Conservation (phyloP, 164 flowering plant genomes). For the Nymphaea colorata region DNA sequence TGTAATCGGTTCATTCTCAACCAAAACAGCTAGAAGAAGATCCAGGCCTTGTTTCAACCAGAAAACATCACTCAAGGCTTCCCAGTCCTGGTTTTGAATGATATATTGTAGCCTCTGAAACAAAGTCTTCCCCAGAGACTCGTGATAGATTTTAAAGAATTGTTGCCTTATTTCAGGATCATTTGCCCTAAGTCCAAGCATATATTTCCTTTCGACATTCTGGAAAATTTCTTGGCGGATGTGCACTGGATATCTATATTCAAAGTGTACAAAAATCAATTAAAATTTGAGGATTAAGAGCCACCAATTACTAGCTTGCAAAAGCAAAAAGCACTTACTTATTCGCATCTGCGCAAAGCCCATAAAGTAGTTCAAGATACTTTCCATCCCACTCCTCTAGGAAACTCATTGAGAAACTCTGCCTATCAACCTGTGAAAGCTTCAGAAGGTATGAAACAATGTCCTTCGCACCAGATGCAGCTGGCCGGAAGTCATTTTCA, state of each 20-base stretch:
- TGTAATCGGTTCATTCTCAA: constrained; percentile 77
- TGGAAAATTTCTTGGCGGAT: constrained; percentile 80
- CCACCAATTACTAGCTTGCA: no score
- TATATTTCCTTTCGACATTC: constrained; percentile 86
- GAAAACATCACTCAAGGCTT: constrained; percentile 91
- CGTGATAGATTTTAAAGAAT: constrained; percentile 80
- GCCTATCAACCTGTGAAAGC: constrained; percentile 94
- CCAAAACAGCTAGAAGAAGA: constrained; percentile 83
- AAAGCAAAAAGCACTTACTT: constrained; percentile 26
- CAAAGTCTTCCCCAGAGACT: constrained; percentile 67
- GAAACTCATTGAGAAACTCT: constrained; percentile 22
- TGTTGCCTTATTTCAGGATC: constrained; percentile 80
- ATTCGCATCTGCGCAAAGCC: constrained; percentile 76
- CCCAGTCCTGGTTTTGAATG: constrained; percentile 96
- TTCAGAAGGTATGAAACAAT: constrained; percentile 80
- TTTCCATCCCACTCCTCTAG: constrained; percentile 87
- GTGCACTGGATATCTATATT: constrained; percentile 47
- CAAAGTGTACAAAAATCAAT: no score
- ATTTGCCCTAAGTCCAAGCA: constrained; percentile 94
- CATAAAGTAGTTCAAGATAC: constrained; percentile 92
- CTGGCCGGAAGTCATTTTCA: constrained; percentile 59
- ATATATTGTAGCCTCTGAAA: constrained; percentile 85
- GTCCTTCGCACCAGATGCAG: constrained; percentile 55
- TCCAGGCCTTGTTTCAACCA: constrained; percentile 99
- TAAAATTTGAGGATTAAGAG: no score